A percentile compares a stretch with the other conserved stretches of the same genome.
Conservation (phyloP, 148 eudicot species). For the Vaccinium corymbosum region DNA sequence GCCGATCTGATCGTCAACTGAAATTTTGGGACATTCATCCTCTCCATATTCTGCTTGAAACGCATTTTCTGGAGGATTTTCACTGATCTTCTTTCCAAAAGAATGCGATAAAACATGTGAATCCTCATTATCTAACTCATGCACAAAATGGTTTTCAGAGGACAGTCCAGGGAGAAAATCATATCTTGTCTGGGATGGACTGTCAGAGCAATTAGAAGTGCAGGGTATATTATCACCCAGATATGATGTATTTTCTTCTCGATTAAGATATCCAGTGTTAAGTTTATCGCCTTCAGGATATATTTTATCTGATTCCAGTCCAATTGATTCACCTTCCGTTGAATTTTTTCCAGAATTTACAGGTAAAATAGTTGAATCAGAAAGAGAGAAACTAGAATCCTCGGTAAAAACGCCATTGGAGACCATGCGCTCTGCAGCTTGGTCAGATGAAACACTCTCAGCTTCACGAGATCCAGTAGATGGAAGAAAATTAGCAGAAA, state of each 20-base stretch:
- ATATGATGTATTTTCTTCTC: slow-evolving; percentile 20
- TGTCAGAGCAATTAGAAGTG: slow-evolving; percentile 16
- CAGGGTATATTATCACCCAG: slow-evolving; percentile 19
- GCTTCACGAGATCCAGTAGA: slow-evolving; percentile 27
- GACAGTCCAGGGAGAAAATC: slow-evolving; percentile 21
- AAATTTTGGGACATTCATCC: slow-evolving; percentile 16
- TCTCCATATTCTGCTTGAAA: slow-evolving; percentile 25
- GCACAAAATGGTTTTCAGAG: slow-evolving; percentile 21
- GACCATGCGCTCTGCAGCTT: slow-evolving; percentile 19
- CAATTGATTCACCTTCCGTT: slow-evolving; percentile 24
- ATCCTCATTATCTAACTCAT: slow-evolving; percentile 29
- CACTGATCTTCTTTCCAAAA: slow-evolving; percentile 21
- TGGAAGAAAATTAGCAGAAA: slow-evolving; percentile 21
- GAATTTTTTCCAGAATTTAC: slow-evolving; percentile 28
- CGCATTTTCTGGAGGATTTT: slow-evolving; percentile 14
- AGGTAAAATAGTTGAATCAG: slow-evolving; percentile 23
- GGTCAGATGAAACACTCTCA: slow-evolving; percentile 29
- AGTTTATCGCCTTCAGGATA: slow-evolving; percentile 17
- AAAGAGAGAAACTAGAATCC: slow-evolving; percentile 22
- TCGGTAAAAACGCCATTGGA: slow-evolving; percentile 11
- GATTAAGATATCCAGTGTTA: slow-evolving; percentile 14
- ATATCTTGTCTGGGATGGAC: slow-evolving; percentile 21
- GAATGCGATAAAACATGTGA: slow-evolving; percentile 24
- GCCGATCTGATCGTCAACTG: slow-evolving; percentile 11
- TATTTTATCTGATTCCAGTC: slow-evolving; percentile 23